phyloP scores from a whole-genome alignment of 441 rosid genomes.

The Populus hybrid region DNA sequence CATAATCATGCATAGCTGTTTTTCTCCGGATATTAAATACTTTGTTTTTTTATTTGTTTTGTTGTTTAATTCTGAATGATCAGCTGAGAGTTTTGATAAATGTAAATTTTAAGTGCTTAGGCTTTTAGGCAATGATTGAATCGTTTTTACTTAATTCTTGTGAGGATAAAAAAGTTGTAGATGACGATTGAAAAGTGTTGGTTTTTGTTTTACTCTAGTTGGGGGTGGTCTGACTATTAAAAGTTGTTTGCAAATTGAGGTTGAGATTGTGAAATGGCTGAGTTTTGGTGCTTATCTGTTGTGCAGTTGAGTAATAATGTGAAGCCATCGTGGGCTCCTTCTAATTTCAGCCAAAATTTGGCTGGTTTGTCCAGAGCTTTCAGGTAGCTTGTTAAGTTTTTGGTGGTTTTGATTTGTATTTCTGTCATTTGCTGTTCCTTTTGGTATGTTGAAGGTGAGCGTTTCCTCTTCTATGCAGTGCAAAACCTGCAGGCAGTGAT shows the following conservation, averaged over 20 bases:
- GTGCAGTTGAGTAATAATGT: conserved; percentile 46
- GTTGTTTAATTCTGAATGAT: background rate
- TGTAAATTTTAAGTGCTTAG: background rate
- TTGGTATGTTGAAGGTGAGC: background rate
- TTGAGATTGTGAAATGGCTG: background rate
- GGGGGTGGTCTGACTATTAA: background rate
- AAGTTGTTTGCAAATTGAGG: background rate
- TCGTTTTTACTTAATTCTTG: background rate
- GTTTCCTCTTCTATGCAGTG: conserved; percentile 30
- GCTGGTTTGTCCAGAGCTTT: conserved; percentile 70
- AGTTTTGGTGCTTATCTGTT: background rate
- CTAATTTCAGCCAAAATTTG: conserved; percentile 42
- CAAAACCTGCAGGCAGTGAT: conserved; percentile 82
- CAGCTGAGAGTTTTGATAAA: background rate
- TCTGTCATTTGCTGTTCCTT: background rate
- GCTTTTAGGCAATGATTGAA: background rate
- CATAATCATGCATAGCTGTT: background rate
- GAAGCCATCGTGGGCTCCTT: conserved; percentile 46
- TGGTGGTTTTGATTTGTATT: background rate
- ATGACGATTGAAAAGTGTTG: background rate
- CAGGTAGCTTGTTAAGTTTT: conserved; percentile 42
- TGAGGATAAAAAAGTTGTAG: background rate
- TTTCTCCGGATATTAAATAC: background rate
- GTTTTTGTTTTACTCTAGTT: background rate
- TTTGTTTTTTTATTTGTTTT: background rate